Evolutionary conservation across 139 green algal species (phyloP).

Genomic region (Pleodorina starrii): DNA sequence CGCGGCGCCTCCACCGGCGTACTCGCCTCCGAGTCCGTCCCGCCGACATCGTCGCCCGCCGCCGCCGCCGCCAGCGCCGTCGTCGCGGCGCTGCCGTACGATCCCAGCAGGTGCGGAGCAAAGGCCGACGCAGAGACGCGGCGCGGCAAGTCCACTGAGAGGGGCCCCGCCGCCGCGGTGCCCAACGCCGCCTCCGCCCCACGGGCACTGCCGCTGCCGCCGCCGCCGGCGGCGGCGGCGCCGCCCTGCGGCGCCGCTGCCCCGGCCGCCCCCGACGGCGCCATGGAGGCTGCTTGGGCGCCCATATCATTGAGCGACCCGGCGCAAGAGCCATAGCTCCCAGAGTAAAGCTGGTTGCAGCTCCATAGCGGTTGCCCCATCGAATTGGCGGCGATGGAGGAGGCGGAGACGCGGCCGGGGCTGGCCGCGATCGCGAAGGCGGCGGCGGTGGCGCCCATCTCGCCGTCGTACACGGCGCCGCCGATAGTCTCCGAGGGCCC

Average conservation of each 20-base stretch:
- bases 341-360: slow-evolving; percentile 33
- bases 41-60: too few species aligned
- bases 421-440: not conserved
- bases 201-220: not conserved
- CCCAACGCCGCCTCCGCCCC: not conserved
- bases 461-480: not conserved
- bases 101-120: not conserved
- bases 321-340: not conserved
- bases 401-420: too few species aligned
- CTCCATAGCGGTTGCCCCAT: slow-evolving; percentile 21
- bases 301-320: not conserved
- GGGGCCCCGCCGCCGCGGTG: too few species aligned
- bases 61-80: not conserved
- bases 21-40: not conserved
- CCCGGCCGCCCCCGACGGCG: not conserved
- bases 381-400: too few species aligned
- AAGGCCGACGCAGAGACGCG: slow-evolving; percentile 34
- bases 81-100: not conserved
- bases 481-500: not conserved
- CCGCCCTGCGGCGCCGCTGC: too few species aligned
- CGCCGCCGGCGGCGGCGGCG: not conserved
- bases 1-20: not conserved
- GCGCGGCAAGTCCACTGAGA: slow-evolving; percentile 6
- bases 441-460: not conserved
- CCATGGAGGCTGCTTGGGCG: not conserved